phyloP scores from a whole-genome alignment of 371 early-diverging fungal genomes.

The Parasitella parasitica region DNA sequence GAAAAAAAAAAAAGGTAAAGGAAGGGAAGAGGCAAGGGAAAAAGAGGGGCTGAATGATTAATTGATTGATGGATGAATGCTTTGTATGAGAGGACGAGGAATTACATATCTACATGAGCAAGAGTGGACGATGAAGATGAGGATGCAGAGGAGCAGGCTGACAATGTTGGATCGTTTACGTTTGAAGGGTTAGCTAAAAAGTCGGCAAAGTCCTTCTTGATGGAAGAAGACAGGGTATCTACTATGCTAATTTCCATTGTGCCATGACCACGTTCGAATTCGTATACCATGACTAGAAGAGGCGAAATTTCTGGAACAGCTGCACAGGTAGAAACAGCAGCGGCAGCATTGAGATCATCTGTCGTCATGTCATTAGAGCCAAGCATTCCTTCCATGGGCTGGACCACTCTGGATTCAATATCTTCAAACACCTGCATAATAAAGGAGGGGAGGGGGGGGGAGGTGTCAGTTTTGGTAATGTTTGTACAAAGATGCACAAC shows the following conservation, averaged over 20 bases:
- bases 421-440: constrained; percentile 52
- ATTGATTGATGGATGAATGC: neutral
- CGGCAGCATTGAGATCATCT: neutral
- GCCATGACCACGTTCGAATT: constrained; percentile 56
- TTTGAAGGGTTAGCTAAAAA: neutral
- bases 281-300: constrained; percentile 50
- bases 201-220: constrained; percentile 15
- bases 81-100: neutral
- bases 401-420: constrained; percentile 33
- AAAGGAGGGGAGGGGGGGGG: neutral
- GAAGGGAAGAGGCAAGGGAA: neutral
- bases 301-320: constrained; percentile 16
- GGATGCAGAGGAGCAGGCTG: neutral
- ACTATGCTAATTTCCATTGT: constrained; percentile 33
- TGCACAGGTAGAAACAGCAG: neutral
- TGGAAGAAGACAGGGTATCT: neutral
- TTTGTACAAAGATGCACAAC: too few species aligned
- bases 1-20: neutral
- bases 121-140: neutral
- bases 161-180: neutral
- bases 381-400: neutral
- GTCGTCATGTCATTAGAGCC: neutral
- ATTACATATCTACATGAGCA: neutral
- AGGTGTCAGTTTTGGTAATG: too few species aligned
- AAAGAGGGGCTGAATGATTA: neutral